phyloP scores from a whole-genome alignment of 2,329 filamentous ascomycete genomes.

The Aureobasidium sp. region DNA sequence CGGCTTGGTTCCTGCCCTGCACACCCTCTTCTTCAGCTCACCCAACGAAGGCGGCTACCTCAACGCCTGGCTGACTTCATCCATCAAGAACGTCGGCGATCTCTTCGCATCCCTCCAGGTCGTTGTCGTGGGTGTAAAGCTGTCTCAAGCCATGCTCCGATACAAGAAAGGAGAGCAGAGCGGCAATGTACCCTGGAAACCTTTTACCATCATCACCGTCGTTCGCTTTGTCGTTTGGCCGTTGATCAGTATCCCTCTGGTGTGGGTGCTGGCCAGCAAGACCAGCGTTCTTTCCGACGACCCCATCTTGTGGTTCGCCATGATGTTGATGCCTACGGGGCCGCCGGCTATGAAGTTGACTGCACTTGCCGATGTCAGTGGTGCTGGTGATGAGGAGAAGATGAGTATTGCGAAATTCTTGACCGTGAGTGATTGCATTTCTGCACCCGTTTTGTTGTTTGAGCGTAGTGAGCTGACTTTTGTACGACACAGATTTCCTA shows the following conservation, averaged over 20 bases:
- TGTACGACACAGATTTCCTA: conserved; percentile 30
- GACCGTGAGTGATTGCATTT: conserved; percentile 29
- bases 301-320: conserved; percentile 56
- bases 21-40: conserved; percentile 52
- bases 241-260: conserved; percentile 36
- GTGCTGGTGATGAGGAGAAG: conserved; percentile 39
- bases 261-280: conserved; percentile 47
- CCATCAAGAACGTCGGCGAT: conserved; percentile 52
- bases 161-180: conserved; percentile 36
- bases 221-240: conserved; percentile 57
- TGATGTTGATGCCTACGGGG: conserved; percentile 52
- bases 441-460: neutral
- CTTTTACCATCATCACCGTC: conserved; percentile 43
- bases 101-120: conserved; percentile 58
- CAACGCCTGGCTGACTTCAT: conserved; percentile 56
- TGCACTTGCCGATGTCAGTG: conserved; percentile 42
- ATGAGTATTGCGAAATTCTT: conserved; percentile 46
- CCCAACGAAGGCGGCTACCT: conserved; percentile 53
- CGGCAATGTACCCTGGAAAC: conserved; percentile 39
- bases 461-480: neutral
- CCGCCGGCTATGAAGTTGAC: conserved; percentile 47
- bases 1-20: conserved; percentile 51
- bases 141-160: conserved; percentile 45
- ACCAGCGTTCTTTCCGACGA: conserved; percentile 46
- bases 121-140: conserved; percentile 57